Conservation (phyloP, 768 basidiomycete species). For the Cystobasidium ongulense region DNA sequence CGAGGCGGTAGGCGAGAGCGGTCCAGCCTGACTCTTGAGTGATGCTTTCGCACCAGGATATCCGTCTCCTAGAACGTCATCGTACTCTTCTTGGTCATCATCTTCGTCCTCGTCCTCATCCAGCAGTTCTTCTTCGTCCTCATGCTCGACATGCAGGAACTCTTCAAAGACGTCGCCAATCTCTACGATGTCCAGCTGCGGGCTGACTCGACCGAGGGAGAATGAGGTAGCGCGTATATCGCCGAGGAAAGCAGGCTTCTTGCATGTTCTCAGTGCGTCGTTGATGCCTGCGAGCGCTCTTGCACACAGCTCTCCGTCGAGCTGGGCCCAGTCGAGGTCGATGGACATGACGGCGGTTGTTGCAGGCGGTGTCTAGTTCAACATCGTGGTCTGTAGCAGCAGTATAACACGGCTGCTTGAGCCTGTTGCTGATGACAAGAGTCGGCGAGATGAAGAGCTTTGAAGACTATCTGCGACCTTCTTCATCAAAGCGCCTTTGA, state of each 20-base stretch:
- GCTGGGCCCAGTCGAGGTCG: slow-evolving; percentile 84
- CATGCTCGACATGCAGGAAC: slow-evolving; percentile 75
- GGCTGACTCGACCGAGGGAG: slow-evolving; percentile 73
- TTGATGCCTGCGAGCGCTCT: slow-evolving; percentile 69
- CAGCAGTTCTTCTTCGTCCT: slow-evolving; percentile 50
- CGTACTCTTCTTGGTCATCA: not conserved
- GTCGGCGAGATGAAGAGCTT: not conserved
- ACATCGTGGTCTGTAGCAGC: too few species aligned
- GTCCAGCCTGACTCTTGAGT: not conserved
- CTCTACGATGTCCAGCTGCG: slow-evolving; percentile 83
- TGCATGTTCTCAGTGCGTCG: slow-evolving; percentile 56
- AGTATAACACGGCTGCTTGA: not conserved
- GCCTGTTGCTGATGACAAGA: too few species aligned
- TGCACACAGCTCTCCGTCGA: slow-evolving; percentile 63
- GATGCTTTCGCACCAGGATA: not conserved
- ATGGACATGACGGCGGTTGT: slow-evolving; percentile 62
- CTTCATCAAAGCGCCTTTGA: not conserved
- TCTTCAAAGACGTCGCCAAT: slow-evolving; percentile 87
- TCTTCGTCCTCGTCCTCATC: not conserved
- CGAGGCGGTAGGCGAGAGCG: not conserved
- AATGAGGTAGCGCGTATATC: slow-evolving; percentile 77
- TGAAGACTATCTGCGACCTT: not conserved
- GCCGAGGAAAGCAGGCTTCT: slow-evolving; percentile 88
- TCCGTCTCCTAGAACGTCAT: not conserved
- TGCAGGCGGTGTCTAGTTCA: not conserved